phyloP scores from a whole-genome alignment of 163 green algal genomes.

The Chlorella variabilis region DNA sequence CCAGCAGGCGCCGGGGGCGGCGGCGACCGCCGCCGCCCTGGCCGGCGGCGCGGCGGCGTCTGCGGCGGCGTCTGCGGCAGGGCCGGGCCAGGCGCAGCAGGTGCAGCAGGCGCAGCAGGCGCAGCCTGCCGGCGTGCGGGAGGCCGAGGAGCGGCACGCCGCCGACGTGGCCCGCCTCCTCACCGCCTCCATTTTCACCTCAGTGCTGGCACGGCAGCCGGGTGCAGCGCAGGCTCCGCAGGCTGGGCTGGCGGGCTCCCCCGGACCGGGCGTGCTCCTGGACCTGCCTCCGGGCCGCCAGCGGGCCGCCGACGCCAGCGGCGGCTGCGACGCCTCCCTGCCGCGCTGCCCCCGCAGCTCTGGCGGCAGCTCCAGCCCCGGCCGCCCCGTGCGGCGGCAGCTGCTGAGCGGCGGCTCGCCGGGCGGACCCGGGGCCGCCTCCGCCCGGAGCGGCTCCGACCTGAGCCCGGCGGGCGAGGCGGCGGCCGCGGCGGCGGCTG shows the following conservation, averaged over 20 bases:
- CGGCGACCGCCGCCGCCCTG: too few species aligned
- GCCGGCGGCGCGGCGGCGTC: neutral
- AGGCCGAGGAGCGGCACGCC: conserved; percentile 2
- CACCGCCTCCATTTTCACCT: conserved; percentile 15
- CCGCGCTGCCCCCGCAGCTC: neutral
- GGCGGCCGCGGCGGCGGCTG: neutral
- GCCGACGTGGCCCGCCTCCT: conserved; percentile 19
- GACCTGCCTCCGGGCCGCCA: neutral
- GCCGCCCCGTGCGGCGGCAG: neutral
- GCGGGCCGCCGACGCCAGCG: neutral
- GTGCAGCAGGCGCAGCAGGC: conserved; percentile 18
- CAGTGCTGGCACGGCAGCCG: conserved; percentile 4
- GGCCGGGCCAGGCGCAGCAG: too few species aligned
- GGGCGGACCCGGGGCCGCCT: neutral
- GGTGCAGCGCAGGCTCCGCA: neutral
- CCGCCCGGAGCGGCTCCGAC: neutral
- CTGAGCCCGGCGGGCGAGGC: conserved; percentile 10
- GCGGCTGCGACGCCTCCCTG: neutral
- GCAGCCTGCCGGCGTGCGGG: neutral
- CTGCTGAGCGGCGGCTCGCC: neutral
- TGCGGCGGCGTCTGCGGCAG: neutral
- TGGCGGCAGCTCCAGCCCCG: neutral
- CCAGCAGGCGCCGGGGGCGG: neutral
- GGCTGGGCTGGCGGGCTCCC: neutral
- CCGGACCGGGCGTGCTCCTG: neutral